Evolutionary conservation across 2,329 filamentous ascomycete species (phyloP).

Genomic region (Pleomassaria siparia): DNA sequence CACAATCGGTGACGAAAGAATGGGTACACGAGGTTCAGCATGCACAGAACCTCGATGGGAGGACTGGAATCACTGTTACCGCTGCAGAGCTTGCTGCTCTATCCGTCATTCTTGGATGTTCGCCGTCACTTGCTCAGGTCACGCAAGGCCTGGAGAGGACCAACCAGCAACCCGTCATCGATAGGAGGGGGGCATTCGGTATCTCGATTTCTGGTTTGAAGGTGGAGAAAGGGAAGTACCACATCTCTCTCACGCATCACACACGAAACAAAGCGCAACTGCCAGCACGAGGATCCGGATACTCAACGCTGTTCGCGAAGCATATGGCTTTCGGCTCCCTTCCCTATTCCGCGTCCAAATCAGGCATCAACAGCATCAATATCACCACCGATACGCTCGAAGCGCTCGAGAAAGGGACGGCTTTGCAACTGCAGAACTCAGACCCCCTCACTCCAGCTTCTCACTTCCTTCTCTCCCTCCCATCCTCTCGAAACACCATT

Average conservation of each 20-base stretch:
- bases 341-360: constrained; percentile 24
- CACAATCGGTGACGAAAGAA: too few species aligned
- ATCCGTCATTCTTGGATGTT: constrained; percentile 30
- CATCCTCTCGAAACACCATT: constrained; percentile 18
- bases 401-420: constrained; percentile 19
- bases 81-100: constrained; percentile 29
- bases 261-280: constrained; percentile 26
- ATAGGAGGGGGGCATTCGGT: constrained; percentile 26
- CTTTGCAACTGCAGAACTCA: constrained; percentile 16
- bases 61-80: constrained; percentile 19
- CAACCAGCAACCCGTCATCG: background rate
- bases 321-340: constrained; percentile 35
- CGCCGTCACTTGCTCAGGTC: constrained; percentile 6
- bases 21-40: constrained; percentile 32
- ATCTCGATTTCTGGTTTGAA: constrained; percentile 22
- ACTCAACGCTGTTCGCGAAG: constrained; percentile 36
- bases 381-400: constrained; percentile 25
- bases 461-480: constrained; percentile 24
- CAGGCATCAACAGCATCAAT: constrained; percentile 24
- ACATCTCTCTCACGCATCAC: constrained; percentile 25
- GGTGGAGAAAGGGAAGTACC: constrained; percentile 16
- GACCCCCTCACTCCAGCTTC: constrained; percentile 13
- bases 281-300: constrained; percentile 23
- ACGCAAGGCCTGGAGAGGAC: constrained; percentile 3
- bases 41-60: constrained; percentile 17